Conservation (phyloP, 176 grass and related monocot genomes). For the Triticum monococcum region DNA sequence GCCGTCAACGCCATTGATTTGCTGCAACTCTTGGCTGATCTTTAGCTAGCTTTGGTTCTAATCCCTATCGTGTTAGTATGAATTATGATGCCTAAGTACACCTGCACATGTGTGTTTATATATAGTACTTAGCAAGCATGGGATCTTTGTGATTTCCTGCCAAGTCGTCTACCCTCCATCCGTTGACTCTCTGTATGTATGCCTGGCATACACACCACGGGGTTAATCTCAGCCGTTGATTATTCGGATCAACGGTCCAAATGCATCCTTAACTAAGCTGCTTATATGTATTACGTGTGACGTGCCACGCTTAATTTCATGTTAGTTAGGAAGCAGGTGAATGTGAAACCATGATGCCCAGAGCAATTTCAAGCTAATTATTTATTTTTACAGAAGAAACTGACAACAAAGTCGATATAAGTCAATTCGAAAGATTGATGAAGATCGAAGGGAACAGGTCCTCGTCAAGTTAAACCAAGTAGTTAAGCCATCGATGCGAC, state of each 20-base stretch:
- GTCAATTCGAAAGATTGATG: not conserved
- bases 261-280: not conserved
- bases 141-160: not conserved
- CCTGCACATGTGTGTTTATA: not conserved
- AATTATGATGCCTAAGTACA: not conserved
- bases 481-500: not conserved
- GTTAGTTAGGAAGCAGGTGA: not conserved
- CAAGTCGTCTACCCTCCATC: not conserved
- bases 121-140: not conserved
- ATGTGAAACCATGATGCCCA: conserved; percentile 31
- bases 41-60: not conserved
- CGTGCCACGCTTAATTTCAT: not conserved
- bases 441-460: not conserved
- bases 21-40: not conserved
- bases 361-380: not conserved
- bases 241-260: not conserved
- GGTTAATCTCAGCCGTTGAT: not conserved
- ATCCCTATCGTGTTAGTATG: too few species aligned
- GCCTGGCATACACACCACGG: not conserved
- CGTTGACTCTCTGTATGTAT: not conserved
- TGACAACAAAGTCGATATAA: not conserved
- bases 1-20: not conserved
- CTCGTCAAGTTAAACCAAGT: not conserved
- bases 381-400: not conserved
- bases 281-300: not conserved